A percentile compares a stretch with the other conserved stretches of the same genome.
These are phyloP conservation scores for Heterobasidion occidentale DNA, from an alignment of 1,284 basidiomycete genomes.

Conservation along the genomic window DNA sequence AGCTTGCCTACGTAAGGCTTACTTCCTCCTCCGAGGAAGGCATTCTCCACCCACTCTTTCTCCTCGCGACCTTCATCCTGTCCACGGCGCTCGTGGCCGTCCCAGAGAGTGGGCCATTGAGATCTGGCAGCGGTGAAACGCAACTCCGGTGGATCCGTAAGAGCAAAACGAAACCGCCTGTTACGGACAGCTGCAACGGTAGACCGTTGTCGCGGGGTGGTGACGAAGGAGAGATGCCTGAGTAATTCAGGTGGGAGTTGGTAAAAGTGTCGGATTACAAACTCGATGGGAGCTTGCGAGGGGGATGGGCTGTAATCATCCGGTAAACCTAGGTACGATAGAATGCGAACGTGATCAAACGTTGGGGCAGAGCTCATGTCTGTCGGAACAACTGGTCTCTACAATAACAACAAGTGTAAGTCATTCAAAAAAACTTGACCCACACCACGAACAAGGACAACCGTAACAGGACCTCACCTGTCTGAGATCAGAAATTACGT, in stretches of 20 bases:
- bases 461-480: too few species aligned
- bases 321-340: slow-evolving; percentile 59
- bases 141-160: slow-evolving; percentile 45
- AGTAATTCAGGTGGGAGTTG: slow-evolving; percentile 64
- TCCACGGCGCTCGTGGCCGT: slow-evolving; percentile 35
- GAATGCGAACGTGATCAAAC: slow-evolving; percentile 21
- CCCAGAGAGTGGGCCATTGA: slow-evolving; percentile 62
- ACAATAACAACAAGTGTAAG: too few species aligned
- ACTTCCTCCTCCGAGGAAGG: slow-evolving; percentile 47
- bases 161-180: slow-evolving; percentile 53
- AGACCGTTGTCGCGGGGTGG: slow-evolving; percentile 61
- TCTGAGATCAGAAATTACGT: too few species aligned
- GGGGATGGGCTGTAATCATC: slow-evolving; percentile 52
- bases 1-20: slow-evolving; percentile 62
- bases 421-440: too few species aligned
- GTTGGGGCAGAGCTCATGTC: background rate
- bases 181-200: slow-evolving; percentile 58
- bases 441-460: too few species aligned
- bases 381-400: background rate
- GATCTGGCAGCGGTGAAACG: slow-evolving; percentile 39
- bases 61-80: slow-evolving; percentile 55
- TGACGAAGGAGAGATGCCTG: slow-evolving; percentile 47
- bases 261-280: slow-evolving; percentile 49
- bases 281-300: slow-evolving; percentile 46
- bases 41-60: slow-evolving; percentile 52